Evolutionary conservation across 805 yeast genomes (phyloP), one percentile per base, ranked within the genome.

Genomic region (Sugiyamaella lignohabitans): DNA sequence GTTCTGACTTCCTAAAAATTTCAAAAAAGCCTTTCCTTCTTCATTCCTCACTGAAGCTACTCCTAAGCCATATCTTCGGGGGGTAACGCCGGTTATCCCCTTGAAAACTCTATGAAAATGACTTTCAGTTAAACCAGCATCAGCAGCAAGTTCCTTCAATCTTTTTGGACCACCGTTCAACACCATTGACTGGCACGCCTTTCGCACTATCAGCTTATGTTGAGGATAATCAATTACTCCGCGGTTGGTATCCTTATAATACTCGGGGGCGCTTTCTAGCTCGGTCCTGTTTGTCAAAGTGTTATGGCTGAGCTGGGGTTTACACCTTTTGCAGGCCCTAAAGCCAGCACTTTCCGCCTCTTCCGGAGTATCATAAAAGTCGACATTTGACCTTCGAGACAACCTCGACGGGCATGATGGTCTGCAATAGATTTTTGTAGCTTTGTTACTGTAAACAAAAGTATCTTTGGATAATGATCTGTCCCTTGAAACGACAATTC

Each of bases 391-490:
- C 23, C 66, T 65, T 17, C 70, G 68, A 35, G 72, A 64, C 10
- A 67, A 59, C 2, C 67, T 50, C 3, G 56, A 35, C 8, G 80
- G 86, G 61, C 87, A 82, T 55, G 78, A 80, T 5, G 88, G 86
- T 45, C 85, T 75, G 54, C 87, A 82, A 42, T 75, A 71, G 14
- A 57, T 53, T 46, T 67, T 67, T 19, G 62, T 62, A 4, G 45
- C 14, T 24, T 34, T 30, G n/a, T 21, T 36, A 4, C 32, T 36
- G n/a, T 42, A 42, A 16, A 42, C 43, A 42, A 42, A 42, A 4
- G 38, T 18, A 21, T 42, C 45, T 10, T 34, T 16, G 6, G 38
- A 35, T 17, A 35, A 10, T 5, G 38, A 35, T 35, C 38, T 35
- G 11, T 35, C 38, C 11, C 20, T 35, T 16, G 38, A 35, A 5